Evolutionary conservation across 345 rosid species (phyloP).

Genomic region (Boechera divaricarpa): DNA sequence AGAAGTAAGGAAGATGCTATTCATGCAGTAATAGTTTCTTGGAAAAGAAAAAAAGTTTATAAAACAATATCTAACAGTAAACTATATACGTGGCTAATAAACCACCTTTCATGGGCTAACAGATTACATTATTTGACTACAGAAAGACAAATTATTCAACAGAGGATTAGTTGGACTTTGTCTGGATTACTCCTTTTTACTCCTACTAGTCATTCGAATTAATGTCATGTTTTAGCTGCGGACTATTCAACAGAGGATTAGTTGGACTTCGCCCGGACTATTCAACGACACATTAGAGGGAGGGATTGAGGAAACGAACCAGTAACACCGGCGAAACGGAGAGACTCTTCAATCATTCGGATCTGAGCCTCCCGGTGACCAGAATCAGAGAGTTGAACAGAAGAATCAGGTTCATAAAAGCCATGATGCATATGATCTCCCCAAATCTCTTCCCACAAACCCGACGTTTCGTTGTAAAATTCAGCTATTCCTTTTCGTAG

Average conservation of each 20-base stretch:
- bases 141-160: neutral
- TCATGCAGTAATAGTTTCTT: too few species aligned
- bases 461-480: slow-evolving; percentile 89
- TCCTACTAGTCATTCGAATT: too few species aligned
- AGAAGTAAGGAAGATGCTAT: too few species aligned
- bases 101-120: neutral
- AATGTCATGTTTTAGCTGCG: too few species aligned
- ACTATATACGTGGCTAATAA: too few species aligned
- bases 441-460: slow-evolving; percentile 86
- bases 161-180: too few species aligned
- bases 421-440: slow-evolving; percentile 99
- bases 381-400: slow-evolving; percentile 49
- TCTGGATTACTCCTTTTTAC: too few species aligned
- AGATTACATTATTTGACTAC: neutral
- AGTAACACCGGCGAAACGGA: slow-evolving; percentile 72
- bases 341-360: slow-evolving; percentile 88
- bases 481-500: slow-evolving; percentile 75
- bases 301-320: slow-evolving; percentile 33
- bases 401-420: slow-evolving; percentile 59
- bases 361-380: slow-evolving; percentile 79
- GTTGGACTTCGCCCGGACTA: too few species aligned
- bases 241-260: too few species aligned
- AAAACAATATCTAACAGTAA: too few species aligned
- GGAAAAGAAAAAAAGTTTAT: too few species aligned
- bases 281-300: neutral